Evolutionary conservation across 805 yeast genomes (phyloP).

Genomic region (Saturnispora quitensis): DNA sequence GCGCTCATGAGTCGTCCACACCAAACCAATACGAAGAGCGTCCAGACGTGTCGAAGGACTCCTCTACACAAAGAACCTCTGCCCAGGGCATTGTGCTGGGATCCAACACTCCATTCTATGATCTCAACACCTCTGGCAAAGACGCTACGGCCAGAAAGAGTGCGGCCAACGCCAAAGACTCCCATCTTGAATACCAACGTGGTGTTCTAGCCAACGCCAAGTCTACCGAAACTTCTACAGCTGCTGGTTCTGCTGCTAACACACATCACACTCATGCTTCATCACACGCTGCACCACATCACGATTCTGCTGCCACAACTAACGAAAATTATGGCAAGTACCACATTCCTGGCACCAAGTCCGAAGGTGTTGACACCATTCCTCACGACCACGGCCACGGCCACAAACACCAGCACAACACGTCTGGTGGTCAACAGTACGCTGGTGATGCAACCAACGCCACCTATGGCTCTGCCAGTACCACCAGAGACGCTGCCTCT

Average conservation of each 20-base stretch:
- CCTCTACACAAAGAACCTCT: not conserved
- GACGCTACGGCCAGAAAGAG: not conserved
- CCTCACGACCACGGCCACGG: not conserved
- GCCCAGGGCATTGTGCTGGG: not conserved
- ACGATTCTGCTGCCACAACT: not conserved
- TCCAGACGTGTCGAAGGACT: not conserved
- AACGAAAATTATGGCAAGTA: not conserved
- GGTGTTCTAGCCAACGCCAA: not conserved
- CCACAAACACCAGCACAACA: not conserved
- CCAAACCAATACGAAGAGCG: not conserved
- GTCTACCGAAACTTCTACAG: not conserved
- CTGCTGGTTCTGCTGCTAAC: not conserved
- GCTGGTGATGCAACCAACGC: not conserved
- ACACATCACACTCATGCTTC: not conserved
- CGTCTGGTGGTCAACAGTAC: not conserved
- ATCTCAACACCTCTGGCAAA: not conserved
- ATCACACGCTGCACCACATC: not conserved
- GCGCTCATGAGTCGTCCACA: not conserved
- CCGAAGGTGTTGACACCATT: not conserved
- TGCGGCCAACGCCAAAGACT: not conserved
- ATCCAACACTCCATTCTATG: not conserved
- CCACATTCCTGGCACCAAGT: slow-evolving; percentile 6
- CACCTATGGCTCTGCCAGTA: not conserved
- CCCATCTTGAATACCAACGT: not conserved
- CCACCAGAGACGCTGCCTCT: not conserved